These are phyloP conservation scores for Monosporascus sp. DNA, from an alignment of 2,329 filamentous ascomycete genomes.

Conservation along the genomic window DNA sequence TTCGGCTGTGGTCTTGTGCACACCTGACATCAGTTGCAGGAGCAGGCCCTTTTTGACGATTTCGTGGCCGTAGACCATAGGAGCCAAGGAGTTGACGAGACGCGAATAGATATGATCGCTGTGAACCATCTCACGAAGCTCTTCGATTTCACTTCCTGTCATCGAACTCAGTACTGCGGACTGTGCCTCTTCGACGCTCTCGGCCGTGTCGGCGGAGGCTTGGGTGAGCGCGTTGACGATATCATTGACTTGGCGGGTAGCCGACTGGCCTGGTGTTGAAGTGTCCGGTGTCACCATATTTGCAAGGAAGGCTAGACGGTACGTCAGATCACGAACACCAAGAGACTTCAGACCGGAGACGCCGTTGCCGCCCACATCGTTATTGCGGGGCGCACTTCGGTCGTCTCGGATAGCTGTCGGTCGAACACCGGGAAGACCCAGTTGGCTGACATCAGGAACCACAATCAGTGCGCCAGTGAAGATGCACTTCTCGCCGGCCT, in stretches of 20 bases:
- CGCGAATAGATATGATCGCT: constrained; percentile 92
- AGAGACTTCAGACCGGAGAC: constrained; percentile 86
- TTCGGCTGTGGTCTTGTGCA: constrained; percentile 85
- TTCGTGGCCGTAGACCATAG: constrained; percentile 95
- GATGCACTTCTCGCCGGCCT: constrained; percentile 96
- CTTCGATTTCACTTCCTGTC: constrained; percentile 81
- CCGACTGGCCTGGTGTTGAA: constrained; percentile 69
- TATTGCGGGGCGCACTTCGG: constrained; percentile 63
- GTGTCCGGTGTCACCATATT: constrained; percentile 94
- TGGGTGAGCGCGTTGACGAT: constrained; percentile 82
- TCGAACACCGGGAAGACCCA: constrained; percentile 79
- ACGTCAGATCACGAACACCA: constrained; percentile 91
- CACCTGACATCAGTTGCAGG: constrained; percentile 92
- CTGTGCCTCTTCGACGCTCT: constrained; percentile 79
- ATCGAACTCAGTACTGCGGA: constrained; percentile 82
- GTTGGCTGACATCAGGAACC: constrained; percentile 91
- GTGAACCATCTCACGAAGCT: constrained; percentile 89
- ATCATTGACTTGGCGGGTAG: constrained; percentile 72
- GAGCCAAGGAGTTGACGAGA: constrained; percentile 87
- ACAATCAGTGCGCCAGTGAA: constrained; percentile 96
- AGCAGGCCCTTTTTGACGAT: constrained; percentile 97
- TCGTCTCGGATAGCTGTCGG: constrained; percentile 83
- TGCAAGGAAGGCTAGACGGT: constrained; percentile 90
- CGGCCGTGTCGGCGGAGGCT: constrained; percentile 60
- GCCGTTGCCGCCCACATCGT: constrained; percentile 77